Base-by-base conservation (phyloP, 2,329 filamentous ascomycete genomes). In the Beauveria caledonica region DNA sequence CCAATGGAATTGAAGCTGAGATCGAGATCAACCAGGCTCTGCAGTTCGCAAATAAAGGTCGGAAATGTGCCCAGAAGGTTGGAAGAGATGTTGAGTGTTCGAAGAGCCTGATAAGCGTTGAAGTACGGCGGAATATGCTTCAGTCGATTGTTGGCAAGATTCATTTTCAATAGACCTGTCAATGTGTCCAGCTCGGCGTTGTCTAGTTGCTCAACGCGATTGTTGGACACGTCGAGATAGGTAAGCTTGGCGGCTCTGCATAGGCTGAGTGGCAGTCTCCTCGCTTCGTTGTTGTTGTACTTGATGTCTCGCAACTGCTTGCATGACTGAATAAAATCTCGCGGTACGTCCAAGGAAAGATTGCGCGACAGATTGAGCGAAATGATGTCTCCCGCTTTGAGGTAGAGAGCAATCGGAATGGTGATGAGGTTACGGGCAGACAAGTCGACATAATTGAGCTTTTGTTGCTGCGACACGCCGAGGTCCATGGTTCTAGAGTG, bases 311-410 rank as follows among this genome's bases (percentile, higher is more conserved):
- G 86, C 21, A 99, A 78, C 68, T 93, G 92, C 66, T 88, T 86
- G 75, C 94, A 99, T 29, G 90, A 89, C 71, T 96, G 91, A 60
- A 99, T 92, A 70, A 99, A 99, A 73, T 99, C 94, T 69, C 92
- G 91, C 0, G 94, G 94, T 15, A 99, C 86, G 67, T 97, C 91
- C 29, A 99, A 80, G 0, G 92, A 94, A 49, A 97, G 77, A 67
- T 99, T 99, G 42, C 90, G 85, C 1, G 94, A 97, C 10, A 99
- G 79, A 69, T 99, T 97, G 44, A 99, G 82, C 0, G 92, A 95
- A 60, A 96, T 93, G 66, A 99, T 97, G 69, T 99, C 94, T 11
- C 85, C 81, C 0, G 93, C 90, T 71, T 92, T 95, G 63, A 90
- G 90, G 74, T 97, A 97, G 11, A 99, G 83, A 0, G 88, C 88